Conservation (phyloP, 352 stramenopile genomes). For the Phytophthora capsici region DNA sequence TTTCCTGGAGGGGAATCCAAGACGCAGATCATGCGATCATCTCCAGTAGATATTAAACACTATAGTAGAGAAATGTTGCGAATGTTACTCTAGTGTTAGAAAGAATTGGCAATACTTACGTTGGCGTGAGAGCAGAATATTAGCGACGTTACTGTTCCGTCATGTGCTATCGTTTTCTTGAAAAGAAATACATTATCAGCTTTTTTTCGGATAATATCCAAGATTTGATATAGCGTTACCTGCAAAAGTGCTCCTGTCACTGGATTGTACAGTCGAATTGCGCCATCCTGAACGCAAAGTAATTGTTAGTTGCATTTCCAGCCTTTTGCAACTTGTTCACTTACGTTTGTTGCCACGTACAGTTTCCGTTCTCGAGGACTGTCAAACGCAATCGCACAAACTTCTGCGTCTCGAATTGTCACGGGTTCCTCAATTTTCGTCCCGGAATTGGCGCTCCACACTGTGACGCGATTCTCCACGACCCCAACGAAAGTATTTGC, state of each 20-base stretch:
- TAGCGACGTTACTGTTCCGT: slow-evolving; percentile 63
- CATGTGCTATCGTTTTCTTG: slow-evolving; percentile 62
- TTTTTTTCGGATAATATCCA: not conserved
- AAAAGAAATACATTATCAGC: slow-evolving; percentile 1
- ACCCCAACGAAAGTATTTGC: slow-evolving; percentile 68
- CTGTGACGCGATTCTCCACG: slow-evolving; percentile 62
- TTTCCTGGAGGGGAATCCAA: slow-evolving; percentile 52
- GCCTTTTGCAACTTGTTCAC: not conserved
- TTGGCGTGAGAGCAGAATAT: slow-evolving; percentile 62
- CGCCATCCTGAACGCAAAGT: slow-evolving; percentile 48
- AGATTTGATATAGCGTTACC: slow-evolving; percentile 28
- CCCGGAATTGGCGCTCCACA: slow-evolving; percentile 75
- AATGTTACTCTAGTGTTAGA: not conserved
- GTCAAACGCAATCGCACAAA: slow-evolving; percentile 70
- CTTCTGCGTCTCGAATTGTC: slow-evolving; percentile 49
- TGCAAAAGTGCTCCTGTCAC: slow-evolving; percentile 61
- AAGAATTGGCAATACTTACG: slow-evolving; percentile 32
- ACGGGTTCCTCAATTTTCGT: slow-evolving; percentile 63
- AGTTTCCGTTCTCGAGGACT: slow-evolving; percentile 69
- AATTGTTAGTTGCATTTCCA: not conserved
- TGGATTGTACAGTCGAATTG: slow-evolving; percentile 72
- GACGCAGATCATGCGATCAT: slow-evolving; percentile 64
- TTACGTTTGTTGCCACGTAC: slow-evolving; percentile 71
- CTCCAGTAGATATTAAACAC: slow-evolving; percentile 72
- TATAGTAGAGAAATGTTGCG: slow-evolving; percentile 18